Evolutionary conservation across 371 early-diverging fungal species (phyloP), one percentile per base, ranked within the genome.

Genomic region (Mortierella sp.): DNA sequence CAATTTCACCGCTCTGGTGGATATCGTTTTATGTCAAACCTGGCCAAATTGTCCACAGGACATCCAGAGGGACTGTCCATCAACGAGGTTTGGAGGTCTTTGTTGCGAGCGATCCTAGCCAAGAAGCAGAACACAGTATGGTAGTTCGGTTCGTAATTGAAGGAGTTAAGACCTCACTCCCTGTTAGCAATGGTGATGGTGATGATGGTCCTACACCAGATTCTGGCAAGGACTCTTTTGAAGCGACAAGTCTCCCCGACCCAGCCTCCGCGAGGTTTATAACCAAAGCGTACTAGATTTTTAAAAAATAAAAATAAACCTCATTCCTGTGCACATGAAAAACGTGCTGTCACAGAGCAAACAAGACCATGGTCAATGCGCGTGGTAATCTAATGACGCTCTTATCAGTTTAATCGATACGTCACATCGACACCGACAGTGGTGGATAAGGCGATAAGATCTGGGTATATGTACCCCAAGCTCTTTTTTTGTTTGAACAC

Each of bases 61-160:
- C 66, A 29, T 63, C 79, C 22, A 61, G 73, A 43, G 79, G 79
- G 26, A 61, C 37, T 1, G 63, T 73, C 47, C 57, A n/a, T 0
- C 79, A 78, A 23, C 23, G 61, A 10, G 79, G 67, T 0, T 57
- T 51, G 0, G 58, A 65, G 34, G 73, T 78, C 6, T n/a, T 59
- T 31, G 56, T 78, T 12, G 43, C 70, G 1, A 78, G 74, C 23
- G 57, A 69, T 2, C 73, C 73, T 6, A 57, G 22, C 3, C 54
- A 68, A 35, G 79, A 78, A 58, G 70, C 42, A 9, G 66, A 73
- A 51, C 37, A 42, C 47, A 69, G 37, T 32, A 73, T 78, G 79
- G 79, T 70, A 0, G 19, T 78, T 19, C 79, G 73, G 3, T 78
- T 78, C 66, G 79, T 78, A 42, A 37, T 78, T 23, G 78, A 78